phyloP scores from a whole-genome alignment of 176 grass and related monocot genomes.

The Hsuehochloa calcarea region DNA sequence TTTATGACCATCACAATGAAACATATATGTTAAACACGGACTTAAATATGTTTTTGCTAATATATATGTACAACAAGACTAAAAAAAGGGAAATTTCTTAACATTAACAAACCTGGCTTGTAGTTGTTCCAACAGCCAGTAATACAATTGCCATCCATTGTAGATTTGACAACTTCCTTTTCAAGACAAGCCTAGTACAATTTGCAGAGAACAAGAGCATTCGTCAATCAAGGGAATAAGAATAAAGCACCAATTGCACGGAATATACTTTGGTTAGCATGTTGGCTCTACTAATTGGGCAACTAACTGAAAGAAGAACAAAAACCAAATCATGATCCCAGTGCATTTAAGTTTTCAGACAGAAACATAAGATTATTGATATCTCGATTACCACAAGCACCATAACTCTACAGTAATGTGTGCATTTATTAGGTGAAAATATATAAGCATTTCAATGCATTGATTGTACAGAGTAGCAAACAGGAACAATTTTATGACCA shows the following conservation, averaged over 20 bases:
- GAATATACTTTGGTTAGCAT: slow-evolving; percentile 2
- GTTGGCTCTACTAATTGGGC: not conserved
- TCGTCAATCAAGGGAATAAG: slow-evolving; percentile 12
- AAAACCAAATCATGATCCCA: not conserved
- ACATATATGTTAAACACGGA: not conserved
- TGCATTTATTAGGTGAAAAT: slow-evolving; percentile 20
- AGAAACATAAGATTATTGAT: slow-evolving; percentile 8
- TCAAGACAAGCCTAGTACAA: slow-evolving; percentile 70
- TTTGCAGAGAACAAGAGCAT: slow-evolving; percentile 28
- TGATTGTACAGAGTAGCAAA: not conserved
- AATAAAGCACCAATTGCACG: slow-evolving; percentile 10
- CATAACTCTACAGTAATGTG: not conserved
- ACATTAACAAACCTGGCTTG: slow-evolving; percentile 71
- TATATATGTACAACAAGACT: not conserved
- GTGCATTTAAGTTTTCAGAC: not conserved
- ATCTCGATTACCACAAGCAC: not conserved
- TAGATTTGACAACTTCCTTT: slow-evolving; percentile 76
- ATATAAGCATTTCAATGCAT: not conserved
- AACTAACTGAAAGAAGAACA: not conserved
- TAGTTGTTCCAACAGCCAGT: slow-evolving; percentile 88
- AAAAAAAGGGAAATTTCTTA: slow-evolving; percentile 14
- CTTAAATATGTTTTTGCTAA: not conserved
- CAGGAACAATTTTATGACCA: not conserved
- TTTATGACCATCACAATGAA: not conserved
- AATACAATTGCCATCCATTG: slow-evolving; percentile 96